Percentiles rank a stretch among this genome's conserved stretches.
Conservation (phyloP, 495 filamentous ascomycete genomes). For the Aspergillus panamensis region DNA sequence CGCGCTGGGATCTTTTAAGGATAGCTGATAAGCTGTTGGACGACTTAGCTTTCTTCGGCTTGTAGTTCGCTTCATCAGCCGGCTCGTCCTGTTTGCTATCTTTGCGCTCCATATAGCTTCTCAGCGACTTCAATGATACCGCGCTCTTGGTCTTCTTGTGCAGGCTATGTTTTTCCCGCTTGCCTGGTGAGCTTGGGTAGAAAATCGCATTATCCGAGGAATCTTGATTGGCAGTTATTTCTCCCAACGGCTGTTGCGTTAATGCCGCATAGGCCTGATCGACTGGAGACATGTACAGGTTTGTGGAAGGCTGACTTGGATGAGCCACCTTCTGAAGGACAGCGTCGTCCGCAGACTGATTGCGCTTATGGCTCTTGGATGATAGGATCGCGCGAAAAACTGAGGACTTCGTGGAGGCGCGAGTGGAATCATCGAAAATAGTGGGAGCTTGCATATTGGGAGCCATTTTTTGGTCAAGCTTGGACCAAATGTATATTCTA, state of each 20-base stretch:
- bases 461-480: slow-evolving; percentile 43
- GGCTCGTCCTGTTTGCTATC: slow-evolving; percentile 47
- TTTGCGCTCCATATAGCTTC: slow-evolving; percentile 53
- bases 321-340: slow-evolving; percentile 17
- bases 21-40: slow-evolving; percentile 68
- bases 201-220: slow-evolving; percentile 23
- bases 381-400: slow-evolving; percentile 46
- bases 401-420: slow-evolving; percentile 37
- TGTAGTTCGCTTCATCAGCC: slow-evolving; percentile 35
- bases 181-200: slow-evolving; percentile 23
- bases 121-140: slow-evolving; percentile 60
- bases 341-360: slow-evolving; percentile 41
- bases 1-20: slow-evolving; percentile 43
- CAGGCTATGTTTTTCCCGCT: slow-evolving; percentile 33
- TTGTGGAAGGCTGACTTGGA: slow-evolving; percentile 21
- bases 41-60: slow-evolving; percentile 81
- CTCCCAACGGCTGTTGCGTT: slow-evolving; percentile 36
- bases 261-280: slow-evolving; percentile 22
- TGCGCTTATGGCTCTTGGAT: slow-evolving; percentile 39
- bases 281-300: slow-evolving; percentile 26
- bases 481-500: neutral
- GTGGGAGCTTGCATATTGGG: slow-evolving; percentile 34
- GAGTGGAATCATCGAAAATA: slow-evolving; percentile 46
- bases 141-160: slow-evolving; percentile 66
- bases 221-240: slow-evolving; percentile 42